A percentile compares a stretch with the other conserved stretches of the same genome.
phyloP scores from a whole-genome alignment of 441 rosid genomes.

The Pelargonium myrrhifolium region DNA sequence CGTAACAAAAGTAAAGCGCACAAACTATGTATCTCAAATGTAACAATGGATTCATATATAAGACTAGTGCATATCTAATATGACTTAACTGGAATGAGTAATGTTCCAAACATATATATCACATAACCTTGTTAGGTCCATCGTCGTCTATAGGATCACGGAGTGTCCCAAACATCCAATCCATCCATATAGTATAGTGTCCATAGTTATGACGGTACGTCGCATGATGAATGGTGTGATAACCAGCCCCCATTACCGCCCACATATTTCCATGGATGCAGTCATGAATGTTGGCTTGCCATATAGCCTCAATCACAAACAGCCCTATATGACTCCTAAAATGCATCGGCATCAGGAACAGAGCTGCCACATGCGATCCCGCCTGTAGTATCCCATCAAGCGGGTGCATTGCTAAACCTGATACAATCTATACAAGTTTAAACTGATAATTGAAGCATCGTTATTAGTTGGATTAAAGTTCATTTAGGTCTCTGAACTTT shows the following conservation, averaged over 20 bases:
- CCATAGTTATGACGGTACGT: constrained; percentile 91
- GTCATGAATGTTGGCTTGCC: constrained; percentile 91
- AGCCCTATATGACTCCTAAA: constrained; percentile 65
- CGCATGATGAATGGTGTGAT: constrained; percentile 95
- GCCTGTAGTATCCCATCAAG: constrained; percentile 95
- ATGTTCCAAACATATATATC: too few relatives aligned
- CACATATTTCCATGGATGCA: constrained; percentile 74
- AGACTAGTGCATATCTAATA: too few relatives aligned
- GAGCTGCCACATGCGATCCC: constrained; percentile 70
- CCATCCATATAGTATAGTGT: constrained; percentile 96
- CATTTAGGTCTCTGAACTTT: too few relatives aligned
- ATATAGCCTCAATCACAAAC: constrained; percentile 67
- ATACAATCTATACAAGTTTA: too few relatives aligned
- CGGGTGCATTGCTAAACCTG: constrained; percentile 93
- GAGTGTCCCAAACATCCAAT: constrained; percentile 89
- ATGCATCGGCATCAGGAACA: constrained; percentile 70
- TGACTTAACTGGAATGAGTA: too few relatives aligned
- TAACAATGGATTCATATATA: too few relatives aligned
- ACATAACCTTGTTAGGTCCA: constrained; percentile 40
- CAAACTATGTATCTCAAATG: too few relatives aligned
- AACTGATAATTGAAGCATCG: too few relatives aligned
- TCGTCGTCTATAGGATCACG: constrained; percentile 50
- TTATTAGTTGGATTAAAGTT: too few relatives aligned
- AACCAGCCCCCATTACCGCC: constrained; percentile 97
- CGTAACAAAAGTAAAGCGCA: too few relatives aligned